Evolutionary conservation across 2,329 filamentous ascomycete species (phyloP).

Genomic region (Trichoderma sp.): DNA sequence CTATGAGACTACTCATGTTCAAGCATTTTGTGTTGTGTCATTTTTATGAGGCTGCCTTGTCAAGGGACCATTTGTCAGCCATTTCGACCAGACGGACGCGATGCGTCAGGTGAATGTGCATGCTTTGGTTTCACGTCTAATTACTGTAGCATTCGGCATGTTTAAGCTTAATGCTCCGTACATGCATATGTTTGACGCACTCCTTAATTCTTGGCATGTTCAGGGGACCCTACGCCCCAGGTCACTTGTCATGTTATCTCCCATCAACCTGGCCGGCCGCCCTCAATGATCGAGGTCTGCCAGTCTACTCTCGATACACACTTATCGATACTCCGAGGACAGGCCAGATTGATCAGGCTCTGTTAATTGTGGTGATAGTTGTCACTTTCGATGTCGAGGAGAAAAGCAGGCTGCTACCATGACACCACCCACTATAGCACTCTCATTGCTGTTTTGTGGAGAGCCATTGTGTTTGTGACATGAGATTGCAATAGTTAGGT

Average conservation of each 20-base stretch:
- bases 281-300: fast-evolving
- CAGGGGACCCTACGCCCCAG: background rate
- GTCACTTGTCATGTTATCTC: background rate
- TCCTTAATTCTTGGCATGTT: background rate
- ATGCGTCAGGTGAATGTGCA: background rate
- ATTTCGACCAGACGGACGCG: background rate
- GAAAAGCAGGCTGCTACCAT: background rate
- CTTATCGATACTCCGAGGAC: background rate
- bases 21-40: background rate
- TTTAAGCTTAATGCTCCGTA: background rate
- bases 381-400: background rate
- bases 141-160: background rate
- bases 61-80: background rate
- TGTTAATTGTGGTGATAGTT: too few species aligned
- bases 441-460: background rate
- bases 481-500: background rate
- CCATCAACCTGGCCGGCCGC: background rate
- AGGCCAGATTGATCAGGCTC: background rate
- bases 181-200: background rate
- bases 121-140: background rate
- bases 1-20: background rate
- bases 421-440: background rate
- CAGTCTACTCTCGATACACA: background rate
- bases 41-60: background rate
- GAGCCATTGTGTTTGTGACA: background rate